Base-by-base conservation (phyloP, 1,139 yeast species). In the Blastobotrys arbuscula region DNA sequence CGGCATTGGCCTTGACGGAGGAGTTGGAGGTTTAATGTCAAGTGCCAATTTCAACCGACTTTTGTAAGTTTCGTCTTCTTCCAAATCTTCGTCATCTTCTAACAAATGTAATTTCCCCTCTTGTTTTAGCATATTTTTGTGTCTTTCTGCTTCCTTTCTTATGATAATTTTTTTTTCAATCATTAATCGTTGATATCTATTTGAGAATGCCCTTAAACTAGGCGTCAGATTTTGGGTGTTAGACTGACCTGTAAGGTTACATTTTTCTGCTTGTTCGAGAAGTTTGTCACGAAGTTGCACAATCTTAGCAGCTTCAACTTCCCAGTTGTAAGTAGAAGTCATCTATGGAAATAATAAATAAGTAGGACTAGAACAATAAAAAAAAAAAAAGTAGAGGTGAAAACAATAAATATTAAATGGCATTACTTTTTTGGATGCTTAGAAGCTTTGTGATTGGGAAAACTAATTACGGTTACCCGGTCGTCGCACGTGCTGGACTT, bases 201-300 rank as follows among this genome's bases (percentile, higher is more conserved):
- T 49, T 18, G 55, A 53, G 33, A 58, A 52, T 31, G 45, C 39
- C 10, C 46, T 48, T 42, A 55, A 44, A 3, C 52, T 53, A 18
- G 55, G 55, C 2, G 55, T 38, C 21, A 59, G 47, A 30, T 43
- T 33, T 2, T 49, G 35, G 12, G 52, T 48, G 34, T 54, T 52
- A 10, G 45, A 46, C 18, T 16, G 20, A 13, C 39, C 48, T 24
- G 53, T 39, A 20, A 55, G 46, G 10, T 49, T 42, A 15, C 55
- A 44, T 6, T 48, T 49, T 15, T 51, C 55, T 2, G 60, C 59
- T 20, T 55, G 50, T 33, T 53, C 49, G 8, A 60, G 42, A 5
- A 60, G 48, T 21, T 41, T 43, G 42, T 60, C 59, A 13, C 63
- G 52, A 15, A 60, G 52, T 16, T 47, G 47, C 1, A 59, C 51